Percentiles rank a stretch among this genome's conserved stretches.
Conservation (phyloP, 768 basidiomycete species). For the Suillus tomentosus region DNA sequence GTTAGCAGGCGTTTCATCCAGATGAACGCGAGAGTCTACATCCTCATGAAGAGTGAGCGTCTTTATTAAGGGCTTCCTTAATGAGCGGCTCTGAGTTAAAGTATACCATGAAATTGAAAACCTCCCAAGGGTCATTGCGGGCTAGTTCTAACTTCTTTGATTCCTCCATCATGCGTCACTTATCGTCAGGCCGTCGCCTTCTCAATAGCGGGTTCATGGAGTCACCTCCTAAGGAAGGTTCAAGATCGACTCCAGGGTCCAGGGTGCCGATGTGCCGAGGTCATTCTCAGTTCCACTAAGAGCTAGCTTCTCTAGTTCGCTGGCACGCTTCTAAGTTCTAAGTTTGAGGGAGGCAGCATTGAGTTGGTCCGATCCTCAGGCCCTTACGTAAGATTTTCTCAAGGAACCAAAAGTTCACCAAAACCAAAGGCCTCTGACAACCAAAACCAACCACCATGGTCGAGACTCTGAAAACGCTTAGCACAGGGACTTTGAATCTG, state of each 20-base stretch:
- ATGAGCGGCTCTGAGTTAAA: not conserved
- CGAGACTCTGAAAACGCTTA: conserved; percentile 47
- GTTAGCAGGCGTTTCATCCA: not conserved
- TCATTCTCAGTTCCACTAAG: not conserved
- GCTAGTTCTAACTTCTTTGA: not conserved
- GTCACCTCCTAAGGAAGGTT: not conserved
- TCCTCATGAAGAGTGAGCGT: not conserved
- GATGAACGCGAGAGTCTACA: not conserved
- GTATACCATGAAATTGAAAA: not conserved
- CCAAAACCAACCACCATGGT: conserved; percentile 18
- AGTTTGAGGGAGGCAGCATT: not conserved
- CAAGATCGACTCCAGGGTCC: not conserved
- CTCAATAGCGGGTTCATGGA: not conserved
- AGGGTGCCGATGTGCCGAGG: not conserved
- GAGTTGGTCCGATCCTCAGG: conserved; percentile 3
- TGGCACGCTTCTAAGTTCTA: conserved; percentile 1
- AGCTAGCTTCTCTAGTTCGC: not conserved
- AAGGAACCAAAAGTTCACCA: not conserved
- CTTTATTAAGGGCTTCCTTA: not conserved
- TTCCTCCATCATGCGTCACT: conserved; percentile 2
- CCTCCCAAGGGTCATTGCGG: not conserved
- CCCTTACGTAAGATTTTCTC: conserved; percentile 9
- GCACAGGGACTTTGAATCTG: conserved; percentile 63
- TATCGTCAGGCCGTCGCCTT: not conserved
- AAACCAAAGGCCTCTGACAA: not conserved